Evolutionary conservation across 257 asterid species (phyloP), one percentile per base, ranked within the genome.

Genomic region (Nicotiana knightiana): DNA sequence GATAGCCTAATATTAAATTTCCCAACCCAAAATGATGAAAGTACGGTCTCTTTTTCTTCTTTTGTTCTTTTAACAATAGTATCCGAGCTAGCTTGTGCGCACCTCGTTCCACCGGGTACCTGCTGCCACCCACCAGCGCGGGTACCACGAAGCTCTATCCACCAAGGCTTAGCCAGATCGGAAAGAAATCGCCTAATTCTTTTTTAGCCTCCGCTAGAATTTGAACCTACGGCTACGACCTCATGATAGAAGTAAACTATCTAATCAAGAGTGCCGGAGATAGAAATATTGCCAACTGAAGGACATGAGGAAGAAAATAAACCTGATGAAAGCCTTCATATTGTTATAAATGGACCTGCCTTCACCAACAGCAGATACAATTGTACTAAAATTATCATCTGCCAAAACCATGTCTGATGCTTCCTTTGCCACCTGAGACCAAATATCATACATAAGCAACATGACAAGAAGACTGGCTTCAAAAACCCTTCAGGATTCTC

Each of bases 251-350:
- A 75, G 2, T 48, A 75, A 61, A 48, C 9, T 75, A 75, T 48
- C 79, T 21, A 48, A 73, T 75, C 63, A 75, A 75, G 46, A 51
- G 79, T 16, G 21, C 64, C 63, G 16, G 4, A 6, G 11, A 51
- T 51, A 51, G 16, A 16, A 73, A 75, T 51, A 51, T 51, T 75
- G 80, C 63, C 46, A 75, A 75, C 46, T 75, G 46, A 81, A 81
- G 82, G 68, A 55, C 62, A 64, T 59, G 81, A 67, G 37, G 64
- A 43, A 81, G 35, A 46, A 65, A 70, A 63, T 18, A 65, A 78
- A 94, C 99, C 99, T 93, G 91, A 96, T 96, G 90, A 96, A 96
- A 65, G 99, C 98, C 89, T 96, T 96, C 99, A 96, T 96, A 87
- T 96, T 91, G 87, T 91, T 91, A 88, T 91, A 89, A 55, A 91